These are phyloP conservation scores for Rhodotorula toruloides DNA, from an alignment of 768 basidiomycete genomes.

Conservation along the genomic window DNA sequence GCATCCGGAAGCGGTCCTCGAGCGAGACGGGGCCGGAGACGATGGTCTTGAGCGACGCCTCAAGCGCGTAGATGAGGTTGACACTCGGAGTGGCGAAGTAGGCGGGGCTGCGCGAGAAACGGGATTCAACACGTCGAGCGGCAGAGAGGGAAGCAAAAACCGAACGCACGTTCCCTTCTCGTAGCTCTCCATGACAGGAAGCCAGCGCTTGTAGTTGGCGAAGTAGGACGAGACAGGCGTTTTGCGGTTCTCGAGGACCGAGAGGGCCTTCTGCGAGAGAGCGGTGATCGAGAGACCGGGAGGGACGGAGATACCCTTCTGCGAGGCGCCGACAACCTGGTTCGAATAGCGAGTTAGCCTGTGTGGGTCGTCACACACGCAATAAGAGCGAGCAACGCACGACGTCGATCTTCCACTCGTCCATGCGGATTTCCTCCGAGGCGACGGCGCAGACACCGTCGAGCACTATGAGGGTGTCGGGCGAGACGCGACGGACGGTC, in stretches of 20 bases:
- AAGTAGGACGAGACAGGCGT: constrained; percentile 72
- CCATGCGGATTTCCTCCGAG: constrained; percentile 89
- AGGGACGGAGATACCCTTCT: constrained; percentile 88
- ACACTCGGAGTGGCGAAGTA: constrained; percentile 78
- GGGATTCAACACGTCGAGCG: not conserved
- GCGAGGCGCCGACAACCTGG: constrained; percentile 62
- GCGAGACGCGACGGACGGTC: constrained; percentile 68
- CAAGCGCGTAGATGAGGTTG: constrained; percentile 77
- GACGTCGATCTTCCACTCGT: constrained; percentile 86
- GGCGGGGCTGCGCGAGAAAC: constrained; percentile 51
- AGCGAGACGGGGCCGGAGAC: constrained; percentile 60
- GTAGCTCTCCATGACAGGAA: constrained; percentile 75
- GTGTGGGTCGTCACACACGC: too few species aligned
- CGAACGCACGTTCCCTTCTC: constrained; percentile 56
- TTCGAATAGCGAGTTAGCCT: too few species aligned
- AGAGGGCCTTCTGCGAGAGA: constrained; percentile 70
- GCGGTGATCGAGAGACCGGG: constrained; percentile 85
- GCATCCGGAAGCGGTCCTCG: constrained; percentile 69
- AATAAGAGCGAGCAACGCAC: constrained; percentile 47
- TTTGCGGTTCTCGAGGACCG: constrained; percentile 61
- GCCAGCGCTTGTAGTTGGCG: constrained; percentile 49
- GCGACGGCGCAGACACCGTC: constrained; percentile 97
- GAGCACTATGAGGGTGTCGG: constrained; percentile 74
- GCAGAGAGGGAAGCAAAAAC: constrained; percentile 36
- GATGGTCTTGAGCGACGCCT: constrained; percentile 71